phyloP scores from a whole-genome alignment of 352 stramenopile species.

The Porosira glacialis region DNA sequence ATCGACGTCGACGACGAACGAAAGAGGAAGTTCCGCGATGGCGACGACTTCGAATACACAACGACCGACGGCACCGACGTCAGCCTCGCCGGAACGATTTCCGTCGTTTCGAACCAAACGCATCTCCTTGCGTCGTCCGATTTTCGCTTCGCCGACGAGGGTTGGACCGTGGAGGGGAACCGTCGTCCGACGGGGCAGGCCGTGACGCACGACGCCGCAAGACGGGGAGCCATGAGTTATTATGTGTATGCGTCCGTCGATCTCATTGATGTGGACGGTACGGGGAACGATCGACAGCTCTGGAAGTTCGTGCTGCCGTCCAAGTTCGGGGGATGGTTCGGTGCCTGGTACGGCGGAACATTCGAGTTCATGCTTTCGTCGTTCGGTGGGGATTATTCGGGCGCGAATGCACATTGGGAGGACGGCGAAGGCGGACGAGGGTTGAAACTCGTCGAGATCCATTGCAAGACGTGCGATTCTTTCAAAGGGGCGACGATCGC shows the following conservation, averaged over 20 bases:
- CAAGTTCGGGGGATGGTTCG: constrained; percentile 87
- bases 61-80: constrained; percentile 76
- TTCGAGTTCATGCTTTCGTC: constrained; percentile 88
- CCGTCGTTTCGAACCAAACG: constrained; percentile 78
- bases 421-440: constrained; percentile 14
- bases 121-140: constrained; percentile 83
- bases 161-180: constrained; percentile 83
- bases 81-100: constrained; percentile 76
- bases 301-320: constrained; percentile 87
- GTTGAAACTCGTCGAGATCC: constrained; percentile 86
- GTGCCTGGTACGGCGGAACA: constrained; percentile 84
- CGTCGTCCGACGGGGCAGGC: neutral
- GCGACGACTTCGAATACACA: constrained; percentile 85
- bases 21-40: constrained; percentile 61
- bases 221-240: constrained; percentile 82
- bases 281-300: constrained; percentile 71
- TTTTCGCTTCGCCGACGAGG: constrained; percentile 83
- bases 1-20: constrained; percentile 56
- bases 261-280: constrained; percentile 33
- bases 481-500: constrained; percentile 84
- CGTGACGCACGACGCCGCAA: constrained; percentile 31
- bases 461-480: constrained; percentile 84
- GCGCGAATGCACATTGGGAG: constrained; percentile 62
- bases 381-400: constrained; percentile 85
- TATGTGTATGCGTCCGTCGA: constrained; percentile 84